These are phyloP conservation scores for Rhodofomes roseus DNA, from an alignment of 1,284 basidiomycete species.

Conservation along the genomic window DNA sequence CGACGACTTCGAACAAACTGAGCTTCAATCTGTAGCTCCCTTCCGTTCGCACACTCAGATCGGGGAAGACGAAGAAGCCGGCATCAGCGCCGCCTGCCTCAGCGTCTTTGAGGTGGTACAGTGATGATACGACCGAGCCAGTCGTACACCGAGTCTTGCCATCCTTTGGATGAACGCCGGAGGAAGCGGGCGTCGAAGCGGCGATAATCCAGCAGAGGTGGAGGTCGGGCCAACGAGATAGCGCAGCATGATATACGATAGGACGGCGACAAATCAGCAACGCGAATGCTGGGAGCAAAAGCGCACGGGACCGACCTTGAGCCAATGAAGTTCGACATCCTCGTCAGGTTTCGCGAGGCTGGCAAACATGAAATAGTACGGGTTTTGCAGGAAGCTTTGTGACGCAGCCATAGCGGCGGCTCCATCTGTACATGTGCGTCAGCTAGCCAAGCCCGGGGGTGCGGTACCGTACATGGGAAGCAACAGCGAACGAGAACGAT, in stretches of 20 bases:
- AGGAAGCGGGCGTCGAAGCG: background rate
- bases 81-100: conserved; percentile 82
- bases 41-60: conserved; percentile 86
- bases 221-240: background rate
- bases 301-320: conserved; percentile 51
- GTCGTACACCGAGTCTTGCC: conserved; percentile 89
- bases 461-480: background rate
- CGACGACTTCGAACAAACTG: conserved; percentile 90
- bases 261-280: background rate
- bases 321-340: conserved; percentile 89
- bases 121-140: conserved; percentile 84
- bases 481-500: background rate
- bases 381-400: conserved; percentile 74
- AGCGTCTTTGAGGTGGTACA: conserved; percentile 95
- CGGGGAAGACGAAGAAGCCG: conserved; percentile 89
- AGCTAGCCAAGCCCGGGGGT: background rate
- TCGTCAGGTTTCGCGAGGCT: conserved; percentile 83
- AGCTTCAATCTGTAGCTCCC: conserved; percentile 87
- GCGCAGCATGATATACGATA: background rate
- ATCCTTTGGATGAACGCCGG: conserved; percentile 44
- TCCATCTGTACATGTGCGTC: conserved; percentile 11
- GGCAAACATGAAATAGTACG: conserved; percentile 95
- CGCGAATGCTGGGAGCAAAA: background rate
- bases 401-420: conserved; percentile 29
- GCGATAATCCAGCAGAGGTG: background rate